These are phyloP conservation scores for Micractinium conductrix DNA, from an alignment of 139 green algal species.

Conservation along the genomic window DNA sequence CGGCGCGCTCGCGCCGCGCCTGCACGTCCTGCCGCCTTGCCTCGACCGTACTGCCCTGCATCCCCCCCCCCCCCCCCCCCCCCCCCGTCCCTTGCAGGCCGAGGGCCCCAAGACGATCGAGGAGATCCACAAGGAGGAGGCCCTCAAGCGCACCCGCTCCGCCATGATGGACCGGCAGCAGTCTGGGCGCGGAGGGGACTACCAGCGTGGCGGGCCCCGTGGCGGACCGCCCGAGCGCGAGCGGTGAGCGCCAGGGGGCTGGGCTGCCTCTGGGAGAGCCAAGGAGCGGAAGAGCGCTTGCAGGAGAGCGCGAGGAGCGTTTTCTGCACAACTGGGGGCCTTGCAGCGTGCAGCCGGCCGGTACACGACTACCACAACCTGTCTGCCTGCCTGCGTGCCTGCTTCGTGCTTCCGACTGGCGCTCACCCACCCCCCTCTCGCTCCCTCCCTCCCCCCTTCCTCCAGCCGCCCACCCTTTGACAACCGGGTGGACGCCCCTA, in stretches of 20 bases:
- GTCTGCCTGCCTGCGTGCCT: background rate
- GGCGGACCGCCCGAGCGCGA: constrained; percentile 10
- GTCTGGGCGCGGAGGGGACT: constrained; percentile 6
- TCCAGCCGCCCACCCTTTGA: constrained; percentile 34
- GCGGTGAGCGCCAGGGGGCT: background rate
- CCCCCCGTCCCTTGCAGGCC: constrained; percentile 39
- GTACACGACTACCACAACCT: background rate
- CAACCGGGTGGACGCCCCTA: constrained; percentile 53
- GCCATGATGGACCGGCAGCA: constrained; percentile 44
- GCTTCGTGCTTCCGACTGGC: too few relatives aligned
- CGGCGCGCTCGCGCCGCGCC: background rate
- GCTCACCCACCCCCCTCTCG: background rate
- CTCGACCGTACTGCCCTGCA: background rate
- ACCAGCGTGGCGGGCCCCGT: constrained; percentile 12
- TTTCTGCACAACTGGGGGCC: background rate
- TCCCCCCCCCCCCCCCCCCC: background rate
- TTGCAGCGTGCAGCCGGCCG: background rate
- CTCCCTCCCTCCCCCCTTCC: background rate
- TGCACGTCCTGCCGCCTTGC: background rate
- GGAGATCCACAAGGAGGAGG: constrained; percentile 72
- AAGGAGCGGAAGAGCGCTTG: too few relatives aligned
- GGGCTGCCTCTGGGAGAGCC: too few relatives aligned
- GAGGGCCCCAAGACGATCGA: constrained; percentile 94
- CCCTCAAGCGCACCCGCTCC: constrained; percentile 28
- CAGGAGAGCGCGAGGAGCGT: too few relatives aligned